Evolutionary conservation across 768 basidiomycete genomes (phyloP).

Genomic region (Inosperma sp.): DNA sequence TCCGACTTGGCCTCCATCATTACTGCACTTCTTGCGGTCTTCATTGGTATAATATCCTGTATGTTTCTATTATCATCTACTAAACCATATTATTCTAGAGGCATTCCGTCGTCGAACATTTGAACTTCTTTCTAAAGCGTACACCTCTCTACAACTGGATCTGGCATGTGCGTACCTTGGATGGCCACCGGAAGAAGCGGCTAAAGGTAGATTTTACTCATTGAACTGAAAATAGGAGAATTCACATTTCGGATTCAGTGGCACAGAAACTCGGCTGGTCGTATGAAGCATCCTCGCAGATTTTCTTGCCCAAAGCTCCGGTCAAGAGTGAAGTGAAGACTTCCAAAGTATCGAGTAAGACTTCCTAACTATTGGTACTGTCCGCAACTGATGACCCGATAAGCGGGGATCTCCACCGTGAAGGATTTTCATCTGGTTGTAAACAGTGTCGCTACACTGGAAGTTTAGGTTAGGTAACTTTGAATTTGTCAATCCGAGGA

Average conservation of each 20-base stretch:
- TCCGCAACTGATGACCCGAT: not conserved
- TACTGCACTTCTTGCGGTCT: conserved; percentile 39
- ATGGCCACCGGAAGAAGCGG: conserved; percentile 35
- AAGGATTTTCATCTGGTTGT: conserved; percentile 47
- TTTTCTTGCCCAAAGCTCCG: conserved; percentile 45
- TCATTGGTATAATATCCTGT: conserved; percentile 44
- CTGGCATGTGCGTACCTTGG: conserved; percentile 58
- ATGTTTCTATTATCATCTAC: not conserved
- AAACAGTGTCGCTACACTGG: conserved; percentile 49
- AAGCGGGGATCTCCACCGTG: conserved; percentile 41
- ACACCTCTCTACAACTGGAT: conserved; percentile 52
- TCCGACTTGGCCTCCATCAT: conserved; percentile 44
- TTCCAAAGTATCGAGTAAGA: conserved; percentile 12
- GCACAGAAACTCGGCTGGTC: conserved; percentile 45
- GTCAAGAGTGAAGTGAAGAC: not conserved
- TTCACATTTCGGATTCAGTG: too few relatives aligned
- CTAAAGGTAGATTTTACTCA: conserved; percentile 36
- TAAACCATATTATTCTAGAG: conserved; percentile 33
- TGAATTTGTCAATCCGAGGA: too few relatives aligned
- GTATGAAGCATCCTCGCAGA: conserved; percentile 43
- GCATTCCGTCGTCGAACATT: conserved; percentile 56
- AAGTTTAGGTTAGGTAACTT: conserved; percentile 24
- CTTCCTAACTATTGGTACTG: not conserved
- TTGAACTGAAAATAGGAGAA: too few relatives aligned
- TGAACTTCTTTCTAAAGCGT: conserved; percentile 55